Evolutionary conservation across 441 rosid species (phyloP), one percentile per base, ranked within the genome.

Genomic region (Gossypium trilobum): DNA sequence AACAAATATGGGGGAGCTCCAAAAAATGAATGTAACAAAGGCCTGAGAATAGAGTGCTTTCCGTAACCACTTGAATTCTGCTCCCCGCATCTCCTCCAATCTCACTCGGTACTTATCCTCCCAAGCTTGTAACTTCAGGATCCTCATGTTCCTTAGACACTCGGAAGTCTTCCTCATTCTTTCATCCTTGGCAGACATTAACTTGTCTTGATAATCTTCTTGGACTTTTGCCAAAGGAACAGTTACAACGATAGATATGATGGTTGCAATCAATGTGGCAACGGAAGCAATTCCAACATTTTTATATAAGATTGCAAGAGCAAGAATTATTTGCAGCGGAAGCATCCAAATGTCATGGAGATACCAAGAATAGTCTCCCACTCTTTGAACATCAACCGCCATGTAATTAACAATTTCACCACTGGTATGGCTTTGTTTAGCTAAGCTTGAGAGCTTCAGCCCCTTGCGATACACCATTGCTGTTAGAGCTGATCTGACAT

Each of bases 291-390:
- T 90, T 68, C 99, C 99, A 71, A 95, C 98, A 23, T 90, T 95
- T 79, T 90, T 92, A 72, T 89, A 95, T 77, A 95, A 74, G 65
- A 95, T 95, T 46, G 93, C 98, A 72, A 95, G 97, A 31, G 99
- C 99, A 66, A 95, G 98, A 76, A 91, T 75, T 54, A 95, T 95
- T 79, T 95, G 99, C 87, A 92, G 68, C 14, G 99, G 99, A 77
- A 95, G 97, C 99, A 95, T 92, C 99, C 99, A 95, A 80, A 95
- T 83, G 79, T 92, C 99, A 81, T 95, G 98, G 65, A 95, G 95
- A 82, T 95, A 91, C 99, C 99, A 95, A 0, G 98, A 86, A 85
- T 87, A 95, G 55, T 95, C 99, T 76, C 99, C 99, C 8, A 95
- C 80, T 71, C 99, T 89, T 81, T 95, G 99, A 64, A 95, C 98